These are phyloP conservation scores for Glonium stellatum DNA, from an alignment of 495 filamentous ascomycete genomes.

Conservation along the genomic window DNA sequence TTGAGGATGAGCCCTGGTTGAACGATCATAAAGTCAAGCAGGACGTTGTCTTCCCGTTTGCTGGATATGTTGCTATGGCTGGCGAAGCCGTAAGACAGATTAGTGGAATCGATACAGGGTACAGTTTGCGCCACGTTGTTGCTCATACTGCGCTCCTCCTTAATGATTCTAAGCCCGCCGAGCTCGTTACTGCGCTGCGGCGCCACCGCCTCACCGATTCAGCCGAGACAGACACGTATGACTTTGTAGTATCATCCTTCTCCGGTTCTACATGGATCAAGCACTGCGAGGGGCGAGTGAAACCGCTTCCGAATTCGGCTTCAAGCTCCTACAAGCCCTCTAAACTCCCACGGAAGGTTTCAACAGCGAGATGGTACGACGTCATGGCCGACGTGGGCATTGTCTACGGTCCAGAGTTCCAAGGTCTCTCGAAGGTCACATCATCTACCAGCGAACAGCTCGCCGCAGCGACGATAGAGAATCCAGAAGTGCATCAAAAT, in stretches of 20 bases:
- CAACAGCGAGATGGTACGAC: slow-evolving; percentile 9
- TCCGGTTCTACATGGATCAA: background rate
- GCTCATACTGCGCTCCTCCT: no score
- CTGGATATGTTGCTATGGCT: slow-evolving; percentile 39
- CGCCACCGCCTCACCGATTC: background rate
- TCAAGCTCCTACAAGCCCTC: background rate
- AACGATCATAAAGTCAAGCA: slow-evolving; percentile 38
- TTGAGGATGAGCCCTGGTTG: slow-evolving; percentile 42
- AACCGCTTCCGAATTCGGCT: background rate
- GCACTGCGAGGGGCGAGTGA: background rate
- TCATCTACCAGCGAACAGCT: no score
- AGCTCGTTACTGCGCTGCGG: no score
- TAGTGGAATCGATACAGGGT: background rate
- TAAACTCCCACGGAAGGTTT: background rate
- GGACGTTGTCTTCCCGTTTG: slow-evolving; percentile 39
- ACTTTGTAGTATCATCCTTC: background rate
- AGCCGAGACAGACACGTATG: background rate
- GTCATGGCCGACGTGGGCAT: slow-evolving; percentile 18
- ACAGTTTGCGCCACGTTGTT: no score
- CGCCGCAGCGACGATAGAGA: no score
- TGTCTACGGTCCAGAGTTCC: slow-evolving; percentile 21
- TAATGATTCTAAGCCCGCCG: no score
- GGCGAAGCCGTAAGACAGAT: slow-evolving; percentile 31
- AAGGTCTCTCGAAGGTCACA: no score
- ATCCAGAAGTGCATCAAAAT: no score